Base-by-base conservation (phyloP, 495 filamentous ascomycete species). In the Jackrogersella minutella region DNA sequence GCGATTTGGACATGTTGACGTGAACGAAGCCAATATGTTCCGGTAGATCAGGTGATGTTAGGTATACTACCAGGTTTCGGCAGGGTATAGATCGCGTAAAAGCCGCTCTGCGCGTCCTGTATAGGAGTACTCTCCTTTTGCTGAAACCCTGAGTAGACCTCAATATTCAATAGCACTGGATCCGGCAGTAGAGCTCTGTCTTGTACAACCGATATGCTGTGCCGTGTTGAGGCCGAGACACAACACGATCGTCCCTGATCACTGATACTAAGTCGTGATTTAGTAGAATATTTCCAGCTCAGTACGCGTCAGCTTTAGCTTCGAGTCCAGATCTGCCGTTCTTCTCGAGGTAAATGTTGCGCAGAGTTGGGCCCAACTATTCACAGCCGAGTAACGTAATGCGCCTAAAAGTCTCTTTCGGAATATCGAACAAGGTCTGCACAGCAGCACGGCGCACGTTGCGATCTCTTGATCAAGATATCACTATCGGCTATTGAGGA, bases 1-100 rank as follows among this genome's bases (percentile, higher is more conserved):
- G 72, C 22, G 72, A 68, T 33, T 69, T 71, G 7, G 72, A 74
- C 72, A 74, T 74, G 7, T 17, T 19, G 46, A 43, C 7, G 13
- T 17, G 24, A 41, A 36, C 26, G 28, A 49, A 24, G 16, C 13
- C 16, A 16, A n/a, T 7, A 6, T 31, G 21, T 37, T 17, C 30
- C n/a, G 21, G 22, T 19, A 5, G 13, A 30, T 14, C 37, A 33
- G 9, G 41, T 21, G 28, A 31, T 56, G 46, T 51, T n/a, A 24
- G 21, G 33, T 13, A 11, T 22, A 31, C 19, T 39, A 2, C 17
- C 4, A 22, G 47, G 47, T 46, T 21, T 24, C 7, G 31, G 26
- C 13, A 41, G 13, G 22, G n/a, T n/a, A n/a, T n/a, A n/a, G n/a
- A 41, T 50, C 21, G 26, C 39, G 43, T 24, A 55, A 37, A 36